Base-by-base conservation (phyloP, 2,329 filamentous ascomycete genomes). In the Sarocladium brachiariae region DNA sequence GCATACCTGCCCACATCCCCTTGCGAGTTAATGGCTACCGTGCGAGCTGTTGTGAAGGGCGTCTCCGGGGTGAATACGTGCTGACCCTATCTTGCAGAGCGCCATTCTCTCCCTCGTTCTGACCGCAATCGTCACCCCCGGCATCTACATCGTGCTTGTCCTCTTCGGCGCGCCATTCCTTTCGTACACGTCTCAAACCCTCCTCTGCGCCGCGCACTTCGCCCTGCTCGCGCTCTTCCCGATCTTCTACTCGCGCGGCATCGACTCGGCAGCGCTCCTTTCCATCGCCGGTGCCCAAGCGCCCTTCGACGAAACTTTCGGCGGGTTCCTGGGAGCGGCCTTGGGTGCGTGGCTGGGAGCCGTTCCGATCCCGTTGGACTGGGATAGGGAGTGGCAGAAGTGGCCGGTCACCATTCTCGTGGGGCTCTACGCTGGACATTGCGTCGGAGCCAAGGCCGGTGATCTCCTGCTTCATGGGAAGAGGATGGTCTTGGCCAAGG, bases 371-470 rank as follows among this genome's bases (percentile, higher is more conserved):
- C 93, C 93, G 2, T 73, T 99, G 57, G 93, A 99, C 66, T 97
- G 92, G 92, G 93, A 99, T 66, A 83, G 93, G n/a, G 90, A 95
- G 59, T 99, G 93, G 93, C 93, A 99, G 78, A 88, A 86, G 66
- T 99, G 92, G 87, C 93, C 93, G 0, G 85, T 97, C 45, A 99
- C 93, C 0, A 87, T 99, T 52, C 70, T 97, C 4, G 83, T 80
- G 2, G 93, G 93, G 2, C 76, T 87, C 16, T 97, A 95, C 67
- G 69, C 81, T 5, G 93, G 93, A 1, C 90, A 87, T 66, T 74
- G 81, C 1, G 57, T 88, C 11, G 90, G 90, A 1, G 84, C 86
- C 63, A 61, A 81, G 51, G 56, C 82, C 16, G 83, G 84, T 0
- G 78, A 77, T 2, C 71, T 68, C 1, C 47, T 78, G 52, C 66